phyloP scores from a whole-genome alignment of 1,284 basidiomycete genomes.

The Tilletia indica region DNA sequence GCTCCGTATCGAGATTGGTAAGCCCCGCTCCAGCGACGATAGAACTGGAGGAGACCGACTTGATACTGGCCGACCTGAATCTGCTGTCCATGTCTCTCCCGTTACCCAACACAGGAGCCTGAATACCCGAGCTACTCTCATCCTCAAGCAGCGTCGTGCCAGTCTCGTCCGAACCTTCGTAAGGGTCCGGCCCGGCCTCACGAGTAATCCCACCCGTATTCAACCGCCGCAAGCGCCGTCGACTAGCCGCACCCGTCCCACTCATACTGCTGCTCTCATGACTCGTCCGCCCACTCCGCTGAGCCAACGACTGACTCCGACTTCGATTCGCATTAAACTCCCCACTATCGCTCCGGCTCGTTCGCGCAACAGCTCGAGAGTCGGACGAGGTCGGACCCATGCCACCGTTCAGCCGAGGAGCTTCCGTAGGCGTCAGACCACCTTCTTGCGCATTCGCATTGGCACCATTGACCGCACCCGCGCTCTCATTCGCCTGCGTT shows the following conservation, averaged over 20 bases:
- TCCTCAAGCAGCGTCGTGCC: background rate
- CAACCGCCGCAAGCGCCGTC: background rate
- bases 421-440: too few relatives aligned
- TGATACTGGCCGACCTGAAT: background rate
- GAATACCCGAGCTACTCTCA: background rate
- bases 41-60: background rate
- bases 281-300: background rate
- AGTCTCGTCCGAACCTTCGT: slow-evolving; percentile 9
- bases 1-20: too few relatives aligned
- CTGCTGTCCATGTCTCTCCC: too few relatives aligned
- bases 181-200: slow-evolving; percentile 10
- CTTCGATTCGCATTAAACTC: background rate
- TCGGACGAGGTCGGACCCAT: too few relatives aligned
- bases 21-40: background rate
- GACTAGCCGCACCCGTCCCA: background rate
- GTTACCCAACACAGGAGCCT: background rate
- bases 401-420: too few relatives aligned
- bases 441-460: too few relatives aligned
- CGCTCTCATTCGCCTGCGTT: background rate
- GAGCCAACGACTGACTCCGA: background rate
- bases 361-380: too few relatives aligned
- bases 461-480: too few relatives aligned
- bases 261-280: background rate
- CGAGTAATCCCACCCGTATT: slow-evolving; percentile 8
- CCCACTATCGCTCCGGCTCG: background rate